These are phyloP conservation scores for Elsinoe necatrix DNA, from an alignment of 2,329 filamentous ascomycete genomes.

Conservation along the genomic window DNA sequence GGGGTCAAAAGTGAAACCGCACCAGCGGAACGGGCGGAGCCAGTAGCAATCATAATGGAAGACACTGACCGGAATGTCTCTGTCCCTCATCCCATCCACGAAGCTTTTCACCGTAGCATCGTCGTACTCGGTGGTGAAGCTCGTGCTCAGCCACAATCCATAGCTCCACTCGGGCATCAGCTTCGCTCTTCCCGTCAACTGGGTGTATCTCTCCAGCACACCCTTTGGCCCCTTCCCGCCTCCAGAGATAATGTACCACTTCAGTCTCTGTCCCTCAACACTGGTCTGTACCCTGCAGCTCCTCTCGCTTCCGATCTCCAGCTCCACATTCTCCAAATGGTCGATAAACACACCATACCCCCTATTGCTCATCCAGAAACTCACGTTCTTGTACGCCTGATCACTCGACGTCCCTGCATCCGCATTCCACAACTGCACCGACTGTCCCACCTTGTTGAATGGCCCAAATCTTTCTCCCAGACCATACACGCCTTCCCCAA, in stretches of 20 bases:
- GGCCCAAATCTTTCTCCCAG: conserved; percentile 69
- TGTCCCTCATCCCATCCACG: conserved; percentile 58
- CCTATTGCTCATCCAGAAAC: conserved; percentile 61
- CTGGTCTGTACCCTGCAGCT: conserved; percentile 61
- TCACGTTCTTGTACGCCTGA: conserved; percentile 64
- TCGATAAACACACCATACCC: conserved; percentile 73
- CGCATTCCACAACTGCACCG: conserved; percentile 55
- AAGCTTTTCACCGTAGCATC: conserved; percentile 60
- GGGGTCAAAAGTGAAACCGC: conserved; percentile 62
- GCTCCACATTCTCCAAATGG: conserved; percentile 57
- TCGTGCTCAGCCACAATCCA: conserved; percentile 68
- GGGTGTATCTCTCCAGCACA: conserved; percentile 57
- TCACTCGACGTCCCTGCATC: conserved; percentile 58
- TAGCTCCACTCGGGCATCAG: conserved; percentile 66
- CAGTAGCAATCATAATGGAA: conserved; percentile 75
- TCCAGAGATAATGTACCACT: conserved; percentile 67
- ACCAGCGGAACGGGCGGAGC: conserved; percentile 69
- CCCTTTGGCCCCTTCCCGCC: conserved; percentile 55
- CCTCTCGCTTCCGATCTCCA: conserved; percentile 68
- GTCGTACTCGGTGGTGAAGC: conserved; percentile 65
- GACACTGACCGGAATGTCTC: conserved; percentile 58
- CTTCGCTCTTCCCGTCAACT: conserved; percentile 57
- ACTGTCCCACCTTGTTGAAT: conserved; percentile 68
- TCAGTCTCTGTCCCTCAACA: conserved; percentile 59
- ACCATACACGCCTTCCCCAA: conserved; percentile 61